A percentile compares a stretch with the other conserved stretches of the same genome.
These are phyloP conservation scores for Cladophialophora immunda DNA, from an alignment of 2,329 filamentous ascomycete genomes.

Conservation along the genomic window DNA sequence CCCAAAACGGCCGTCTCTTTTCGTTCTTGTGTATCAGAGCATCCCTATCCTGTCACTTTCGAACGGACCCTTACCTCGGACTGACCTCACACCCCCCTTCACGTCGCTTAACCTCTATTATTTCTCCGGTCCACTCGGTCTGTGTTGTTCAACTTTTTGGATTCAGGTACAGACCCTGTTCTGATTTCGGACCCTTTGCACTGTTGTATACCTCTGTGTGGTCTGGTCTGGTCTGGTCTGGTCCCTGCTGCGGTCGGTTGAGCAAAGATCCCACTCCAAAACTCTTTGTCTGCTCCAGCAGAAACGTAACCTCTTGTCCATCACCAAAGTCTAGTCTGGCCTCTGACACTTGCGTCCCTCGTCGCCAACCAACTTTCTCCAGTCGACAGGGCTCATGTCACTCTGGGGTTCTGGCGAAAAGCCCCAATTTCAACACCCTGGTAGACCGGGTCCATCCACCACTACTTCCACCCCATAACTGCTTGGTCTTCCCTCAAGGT, in stretches of 20 bases:
- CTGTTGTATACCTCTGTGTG: constrained; percentile 14
- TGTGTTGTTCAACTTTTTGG: constrained; percentile 7
- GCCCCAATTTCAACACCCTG: constrained; percentile 34
- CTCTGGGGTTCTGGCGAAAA: constrained; percentile 32
- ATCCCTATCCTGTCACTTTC: constrained; percentile 7
- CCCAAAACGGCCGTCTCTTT: constrained; percentile 15
- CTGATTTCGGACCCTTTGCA: constrained; percentile 6
- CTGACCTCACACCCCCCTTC: constrained; percentile 15
- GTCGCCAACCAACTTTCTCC: constrained; percentile 22
- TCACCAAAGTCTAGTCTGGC: constrained; percentile 21
- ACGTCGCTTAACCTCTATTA: constrained; percentile 21
- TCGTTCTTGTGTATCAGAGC: constrained; percentile 12
- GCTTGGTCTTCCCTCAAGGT: constrained; percentile 29
- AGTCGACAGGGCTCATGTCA: constrained; percentile 25
- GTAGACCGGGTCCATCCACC: constrained; percentile 30
- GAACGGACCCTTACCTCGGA: constrained; percentile 17
- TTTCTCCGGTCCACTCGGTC: constrained; percentile 29
- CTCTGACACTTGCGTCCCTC: constrained; percentile 13
- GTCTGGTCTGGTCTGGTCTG: neutral
- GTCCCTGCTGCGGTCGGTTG: constrained; percentile 16
- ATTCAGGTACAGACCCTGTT: constrained; percentile 19
- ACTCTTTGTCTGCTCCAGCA: constrained; percentile 16
- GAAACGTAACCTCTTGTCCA: constrained; percentile 19
- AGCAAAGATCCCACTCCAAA: constrained; percentile 17
- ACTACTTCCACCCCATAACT: constrained; percentile 33